Evolutionary conservation across 2,329 filamentous ascomycete species (phyloP).

Genomic region (Pseudocercospora musae): DNA sequence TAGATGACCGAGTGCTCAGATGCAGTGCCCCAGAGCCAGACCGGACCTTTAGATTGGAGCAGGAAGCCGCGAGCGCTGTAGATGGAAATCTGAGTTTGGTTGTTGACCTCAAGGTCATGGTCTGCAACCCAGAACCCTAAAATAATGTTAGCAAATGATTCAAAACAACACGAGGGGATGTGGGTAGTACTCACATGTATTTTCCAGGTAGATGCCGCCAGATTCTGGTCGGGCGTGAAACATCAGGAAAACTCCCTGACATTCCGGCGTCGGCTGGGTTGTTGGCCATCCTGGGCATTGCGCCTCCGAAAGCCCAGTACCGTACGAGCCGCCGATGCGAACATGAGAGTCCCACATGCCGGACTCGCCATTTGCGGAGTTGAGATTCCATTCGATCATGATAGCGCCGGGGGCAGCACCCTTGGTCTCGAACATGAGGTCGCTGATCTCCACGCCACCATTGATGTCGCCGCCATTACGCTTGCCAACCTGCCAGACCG

Average conservation of each 20-base stretch:
- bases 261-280: slow-evolving; percentile 68
- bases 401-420: slow-evolving; percentile 84
- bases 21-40: slow-evolving; percentile 54
- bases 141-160: background rate
- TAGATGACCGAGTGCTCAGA: slow-evolving; percentile 56
- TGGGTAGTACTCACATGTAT: slow-evolving; percentile 40
- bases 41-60: slow-evolving; percentile 46
- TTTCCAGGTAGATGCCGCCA: slow-evolving; percentile 67
- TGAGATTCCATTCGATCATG: slow-evolving; percentile 87
- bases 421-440: slow-evolving; percentile 79
- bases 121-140: slow-evolving; percentile 51
- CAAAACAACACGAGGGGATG: background rate
- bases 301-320: slow-evolving; percentile 69
- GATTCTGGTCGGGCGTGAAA: slow-evolving; percentile 48
- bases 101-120: slow-evolving; percentile 47
- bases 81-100: slow-evolving; percentile 38
- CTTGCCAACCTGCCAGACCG: slow-evolving; percentile 82
- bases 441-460: slow-evolving; percentile 81
- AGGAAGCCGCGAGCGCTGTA: slow-evolving; percentile 47
- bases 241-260: slow-evolving; percentile 38
- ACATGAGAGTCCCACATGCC: slow-evolving; percentile 97
- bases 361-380: slow-evolving; percentile 62
- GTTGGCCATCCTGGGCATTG: slow-evolving; percentile 73
- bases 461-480: slow-evolving; percentile 57
- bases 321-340: slow-evolving; percentile 81